Evolutionary conservation across 495 filamentous ascomycete genomes (phyloP), one percentile per base, ranked within the genome.

Genomic region (Neurospora sp.): DNA sequence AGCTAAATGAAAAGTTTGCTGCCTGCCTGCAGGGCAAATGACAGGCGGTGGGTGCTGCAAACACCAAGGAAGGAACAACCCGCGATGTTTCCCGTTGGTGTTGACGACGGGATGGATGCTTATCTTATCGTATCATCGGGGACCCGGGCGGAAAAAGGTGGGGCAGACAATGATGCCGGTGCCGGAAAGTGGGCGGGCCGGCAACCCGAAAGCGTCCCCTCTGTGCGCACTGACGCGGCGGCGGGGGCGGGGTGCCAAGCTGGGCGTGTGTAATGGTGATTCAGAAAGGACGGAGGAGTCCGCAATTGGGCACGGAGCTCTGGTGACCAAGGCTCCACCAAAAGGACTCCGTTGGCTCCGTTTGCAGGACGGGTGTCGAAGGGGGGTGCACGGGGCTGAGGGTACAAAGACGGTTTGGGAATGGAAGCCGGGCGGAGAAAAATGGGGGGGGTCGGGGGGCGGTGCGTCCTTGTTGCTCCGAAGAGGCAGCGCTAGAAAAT

Each of bases 381-480:
- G 53, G 27, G 53, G 53, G 27, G 27, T 31, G 48, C 48, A 61
- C 48, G 48, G 48, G 48, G 48, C 22, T 61, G 53, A 27, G 61
- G 74, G 59, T 35, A 61, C 53, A 61, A 72, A 27, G 76, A 76
- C 76, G 74, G 73, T 78, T 76, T 74, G 74, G 76, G 77, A 77
- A 78, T 75, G 76, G 74, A 73, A 74, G 74, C 76, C 79, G 76
- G 78, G 78, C 72, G 76, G 79, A 74, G 74, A 79, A 79, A 61
- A 80, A 75, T 73, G 75, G 75, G 78, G 78, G 46, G 53, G 53
- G 53, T 61, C 53, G 53, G 53, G 27, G 53, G 22, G 22, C 27
- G 53, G 53, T 61, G 76, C 73, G 22, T 71, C 71, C 40, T 71
- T 70, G 69, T n/a, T 70, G 59, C 78, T 77, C 78, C 78, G 78